Evolutionary conservation across 139 green algal genomes (phyloP).

Genomic region (Chlorella vulgaris): DNA sequence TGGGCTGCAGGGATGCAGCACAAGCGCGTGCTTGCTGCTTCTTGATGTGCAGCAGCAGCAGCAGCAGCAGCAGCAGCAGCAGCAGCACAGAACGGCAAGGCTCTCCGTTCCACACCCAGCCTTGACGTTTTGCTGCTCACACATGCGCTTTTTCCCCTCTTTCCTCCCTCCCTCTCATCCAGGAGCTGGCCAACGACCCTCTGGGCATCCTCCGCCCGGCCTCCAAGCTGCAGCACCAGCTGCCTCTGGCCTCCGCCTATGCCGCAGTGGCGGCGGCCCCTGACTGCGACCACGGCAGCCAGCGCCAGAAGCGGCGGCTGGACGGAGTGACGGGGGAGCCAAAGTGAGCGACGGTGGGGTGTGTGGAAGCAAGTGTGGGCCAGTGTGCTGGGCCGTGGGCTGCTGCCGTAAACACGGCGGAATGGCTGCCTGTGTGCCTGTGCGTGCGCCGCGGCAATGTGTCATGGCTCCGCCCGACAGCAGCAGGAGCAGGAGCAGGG

Average conservation of each 20-base stretch:
- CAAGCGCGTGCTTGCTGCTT: neutral
- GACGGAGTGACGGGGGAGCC: constrained; percentile 54
- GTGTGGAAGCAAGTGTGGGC: too few species aligned
- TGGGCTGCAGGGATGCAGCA: too few species aligned
- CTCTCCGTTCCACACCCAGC: neutral
- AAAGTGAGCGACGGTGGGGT: neutral
- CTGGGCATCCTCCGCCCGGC: constrained; percentile 78
- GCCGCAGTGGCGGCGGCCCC: constrained; percentile 37
- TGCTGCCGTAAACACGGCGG: too few species aligned
- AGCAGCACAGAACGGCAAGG: neutral
- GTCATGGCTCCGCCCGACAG: too few species aligned
- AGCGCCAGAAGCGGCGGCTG: constrained; percentile 64
- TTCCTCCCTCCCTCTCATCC: neutral
- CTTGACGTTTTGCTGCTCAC: neutral
- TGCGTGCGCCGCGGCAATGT: too few species aligned
- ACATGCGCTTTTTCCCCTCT: neutral
- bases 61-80: too few species aligned
- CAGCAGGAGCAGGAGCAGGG: too few species aligned
- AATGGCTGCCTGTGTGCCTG: too few species aligned
- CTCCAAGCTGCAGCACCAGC: constrained; percentile 78
- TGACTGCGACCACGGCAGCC: constrained; percentile 31
- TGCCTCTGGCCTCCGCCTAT: constrained; percentile 68
- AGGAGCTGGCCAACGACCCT: constrained; percentile 80
- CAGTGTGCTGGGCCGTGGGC: too few species aligned
- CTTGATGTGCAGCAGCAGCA: neutral